phyloP scores from a whole-genome alignment of 331 rosid species.

The Arachis monticola region DNA sequence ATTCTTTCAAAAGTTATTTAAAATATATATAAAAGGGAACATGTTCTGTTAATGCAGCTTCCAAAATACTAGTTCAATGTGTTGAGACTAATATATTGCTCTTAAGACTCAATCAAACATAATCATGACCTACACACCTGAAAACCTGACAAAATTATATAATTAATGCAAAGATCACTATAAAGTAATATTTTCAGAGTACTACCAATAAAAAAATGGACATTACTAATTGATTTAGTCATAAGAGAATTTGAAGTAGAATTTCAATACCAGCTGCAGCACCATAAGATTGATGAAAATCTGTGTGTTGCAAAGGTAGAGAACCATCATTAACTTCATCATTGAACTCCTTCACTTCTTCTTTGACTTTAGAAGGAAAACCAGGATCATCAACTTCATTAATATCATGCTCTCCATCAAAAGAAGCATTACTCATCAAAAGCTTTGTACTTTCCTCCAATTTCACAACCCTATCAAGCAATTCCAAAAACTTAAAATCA shows the following conservation, averaged over 20 bases:
- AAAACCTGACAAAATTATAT: too few species aligned
- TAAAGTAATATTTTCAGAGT: too few species aligned
- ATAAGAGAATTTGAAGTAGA: not conserved
- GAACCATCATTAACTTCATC: not conserved
- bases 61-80: too few species aligned
- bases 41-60: too few species aligned
- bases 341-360: not conserved
- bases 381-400: not conserved
- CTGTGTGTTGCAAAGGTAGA: slow-evolving; percentile 10
- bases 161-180: too few species aligned
- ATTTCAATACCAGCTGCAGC: slow-evolving; percentile 36
- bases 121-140: too few species aligned
- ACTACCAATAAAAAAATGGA: too few species aligned
- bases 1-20: too few species aligned
- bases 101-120: too few species aligned
- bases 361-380: not conserved
- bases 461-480: slow-evolving; percentile 5
- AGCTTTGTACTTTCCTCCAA: slow-evolving; percentile 35
- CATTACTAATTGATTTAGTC: not conserved
- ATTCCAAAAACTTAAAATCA: slow-evolving; percentile 12
- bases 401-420: not conserved
- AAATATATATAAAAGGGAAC: too few species aligned
- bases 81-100: too few species aligned
- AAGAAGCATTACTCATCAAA: not conserved
- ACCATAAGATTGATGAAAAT: not conserved